Conservation (phyloP, 2,329 filamentous ascomycete species). For the Leptographium radiaticola region DNA sequence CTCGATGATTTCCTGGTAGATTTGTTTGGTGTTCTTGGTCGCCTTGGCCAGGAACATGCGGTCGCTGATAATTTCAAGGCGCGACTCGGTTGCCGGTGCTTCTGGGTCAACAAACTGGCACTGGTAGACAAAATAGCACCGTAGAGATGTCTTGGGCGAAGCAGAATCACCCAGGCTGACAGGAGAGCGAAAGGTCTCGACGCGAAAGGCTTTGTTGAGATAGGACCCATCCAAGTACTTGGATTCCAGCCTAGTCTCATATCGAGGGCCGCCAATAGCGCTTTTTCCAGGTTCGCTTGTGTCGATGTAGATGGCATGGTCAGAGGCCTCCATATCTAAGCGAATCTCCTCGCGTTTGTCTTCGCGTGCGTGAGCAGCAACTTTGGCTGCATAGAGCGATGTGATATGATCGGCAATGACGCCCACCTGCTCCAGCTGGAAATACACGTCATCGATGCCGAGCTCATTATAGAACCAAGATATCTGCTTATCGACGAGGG, state of each 20-base stretch:
- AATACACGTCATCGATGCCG: constrained; percentile 95
- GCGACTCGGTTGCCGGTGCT: constrained; percentile 66
- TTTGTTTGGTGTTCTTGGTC: constrained; percentile 85
- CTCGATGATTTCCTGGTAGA: constrained; percentile 90
- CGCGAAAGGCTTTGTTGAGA: constrained; percentile 65
- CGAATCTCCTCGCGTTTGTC: constrained; percentile 92
- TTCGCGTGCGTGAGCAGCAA: constrained; percentile 82
- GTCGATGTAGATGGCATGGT: constrained; percentile 97
- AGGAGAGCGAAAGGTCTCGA: constrained; percentile 93
- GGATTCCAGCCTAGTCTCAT: constrained; percentile 84
- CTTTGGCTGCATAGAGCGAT: constrained; percentile 91
- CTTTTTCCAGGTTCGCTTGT: constrained; percentile 83
- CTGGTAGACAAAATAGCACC: constrained; percentile 98
- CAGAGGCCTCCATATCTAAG: constrained; percentile 84
- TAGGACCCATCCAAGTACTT: constrained; percentile 84
- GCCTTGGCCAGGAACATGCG: constrained; percentile 92
- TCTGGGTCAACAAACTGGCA: constrained; percentile 74
- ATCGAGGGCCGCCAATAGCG: constrained; percentile 66
- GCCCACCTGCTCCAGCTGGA: constrained; percentile 74
- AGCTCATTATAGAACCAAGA: constrained; percentile 97
- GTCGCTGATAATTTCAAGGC: constrained; percentile 84
- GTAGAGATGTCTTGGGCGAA: constrained; percentile 65
- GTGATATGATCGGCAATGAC: constrained; percentile 91
- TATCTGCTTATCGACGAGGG: constrained; percentile 74
- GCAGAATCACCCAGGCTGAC: constrained; percentile 54